Evolutionary conservation across 441 rosid genomes (phyloP).

Genomic region (Pelargonium australe): DNA sequence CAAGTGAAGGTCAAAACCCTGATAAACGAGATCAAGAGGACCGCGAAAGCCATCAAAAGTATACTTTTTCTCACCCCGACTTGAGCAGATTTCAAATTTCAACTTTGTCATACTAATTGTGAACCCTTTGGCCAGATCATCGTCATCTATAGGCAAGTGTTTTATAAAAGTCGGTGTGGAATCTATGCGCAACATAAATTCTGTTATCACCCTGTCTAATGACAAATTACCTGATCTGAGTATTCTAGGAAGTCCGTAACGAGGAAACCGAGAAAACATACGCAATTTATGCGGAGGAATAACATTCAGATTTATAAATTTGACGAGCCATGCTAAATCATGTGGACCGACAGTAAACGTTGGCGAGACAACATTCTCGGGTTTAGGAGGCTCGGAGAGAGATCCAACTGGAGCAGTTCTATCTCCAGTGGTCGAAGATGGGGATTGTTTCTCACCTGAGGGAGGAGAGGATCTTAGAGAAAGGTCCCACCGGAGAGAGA

Average conservation of each 20-base stretch:
- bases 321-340: slow-evolving; percentile 90
- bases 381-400: slow-evolving; percentile 35
- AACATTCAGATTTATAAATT: slow-evolving; percentile 79
- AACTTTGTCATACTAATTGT: slow-evolving; percentile 73
- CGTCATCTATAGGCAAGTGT: slow-evolving; percentile 75
- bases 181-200: slow-evolving; percentile 91
- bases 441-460: slow-evolving; percentile 29
- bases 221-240: slow-evolving; percentile 87
- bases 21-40: slow-evolving; percentile 92
- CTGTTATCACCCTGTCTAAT: slow-evolving; percentile 89
- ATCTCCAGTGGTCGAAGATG: slow-evolving; percentile 37
- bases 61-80: slow-evolving; percentile 89
- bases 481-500: slow-evolving; percentile 83
- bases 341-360: slow-evolving; percentile 81
- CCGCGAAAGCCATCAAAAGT: slow-evolving; percentile 88
- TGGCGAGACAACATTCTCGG: slow-evolving; percentile 52
- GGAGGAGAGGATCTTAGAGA: slow-evolving; percentile 57
- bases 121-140: slow-evolving; percentile 93
- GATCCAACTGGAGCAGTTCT: slow-evolving; percentile 28
- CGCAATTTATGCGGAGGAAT: slow-evolving; percentile 96
- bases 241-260: slow-evolving; percentile 82
- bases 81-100: slow-evolving; percentile 68
- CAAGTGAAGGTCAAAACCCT: slow-evolving; percentile 85
- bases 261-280: slow-evolving; percentile 84
- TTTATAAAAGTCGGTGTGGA: slow-evolving; percentile 63